Percentiles rank a stretch among this genome's conserved stretches.
Conservation (phyloP, 2,329 filamentous ascomycete genomes). For the Plenodomus biglobosus region DNA sequence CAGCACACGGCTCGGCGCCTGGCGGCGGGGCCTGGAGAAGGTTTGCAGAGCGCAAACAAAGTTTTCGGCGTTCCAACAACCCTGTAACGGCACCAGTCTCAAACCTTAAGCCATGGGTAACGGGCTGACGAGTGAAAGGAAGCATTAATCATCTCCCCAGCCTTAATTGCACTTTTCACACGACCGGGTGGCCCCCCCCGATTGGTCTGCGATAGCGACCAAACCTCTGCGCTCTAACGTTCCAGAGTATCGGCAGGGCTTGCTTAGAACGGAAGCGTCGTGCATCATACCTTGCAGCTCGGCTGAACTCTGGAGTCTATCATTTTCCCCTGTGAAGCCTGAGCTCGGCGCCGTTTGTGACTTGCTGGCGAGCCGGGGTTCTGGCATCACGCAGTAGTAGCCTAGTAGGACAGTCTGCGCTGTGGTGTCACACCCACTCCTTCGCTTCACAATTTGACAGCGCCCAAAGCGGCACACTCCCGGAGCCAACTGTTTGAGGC, state of each 20-base stretch:
- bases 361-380: constrained; percentile 31
- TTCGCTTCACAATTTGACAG: constrained; percentile 44
- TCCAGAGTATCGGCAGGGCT: constrained; percentile 31
- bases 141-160: constrained; percentile 36
- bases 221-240: constrained; percentile 23
- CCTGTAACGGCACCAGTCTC: constrained; percentile 44
- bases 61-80: constrained; percentile 41
- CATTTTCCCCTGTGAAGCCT: constrained; percentile 18
- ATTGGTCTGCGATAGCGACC: constrained; percentile 22
- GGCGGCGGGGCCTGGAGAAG: constrained; percentile 28
- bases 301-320: constrained; percentile 32
- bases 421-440: constrained; percentile 39
- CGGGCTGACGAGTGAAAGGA: constrained; percentile 28
- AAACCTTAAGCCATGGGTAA: constrained; percentile 37
- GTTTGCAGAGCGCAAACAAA: constrained; percentile 39
- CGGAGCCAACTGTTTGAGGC: constrained; percentile 45
- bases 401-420: constrained; percentile 34
- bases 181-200: constrained; percentile 20
- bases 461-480: constrained; percentile 44
- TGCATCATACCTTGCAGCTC: constrained; percentile 33
- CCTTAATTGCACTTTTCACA: constrained; percentile 20
- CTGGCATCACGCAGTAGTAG: constrained; percentile 31
- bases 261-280: constrained; percentile 28
- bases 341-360: constrained; percentile 32
- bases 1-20: constrained; percentile 28